Conservation (phyloP, 306 rosid species). For the Sesbania bispinosa region DNA sequence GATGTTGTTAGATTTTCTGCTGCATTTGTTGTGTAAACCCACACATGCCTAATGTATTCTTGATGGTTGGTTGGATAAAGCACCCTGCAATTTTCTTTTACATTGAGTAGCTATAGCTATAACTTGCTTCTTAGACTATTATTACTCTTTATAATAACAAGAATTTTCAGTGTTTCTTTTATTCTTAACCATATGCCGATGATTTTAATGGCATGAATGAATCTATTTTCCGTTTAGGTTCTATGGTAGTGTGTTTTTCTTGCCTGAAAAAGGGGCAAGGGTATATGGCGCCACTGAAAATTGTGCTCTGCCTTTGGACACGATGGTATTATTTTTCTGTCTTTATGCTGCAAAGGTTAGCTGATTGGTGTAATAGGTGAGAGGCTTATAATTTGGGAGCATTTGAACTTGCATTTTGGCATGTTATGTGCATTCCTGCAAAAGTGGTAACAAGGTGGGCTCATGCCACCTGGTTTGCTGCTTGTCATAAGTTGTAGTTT, state of each 20-base stretch:
- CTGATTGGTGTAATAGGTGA: conserved; percentile 35
- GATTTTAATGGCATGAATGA: conserved; percentile 11
- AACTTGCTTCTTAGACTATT: conserved; percentile 43
- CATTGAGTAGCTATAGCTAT: conserved; percentile 35
- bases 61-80: conserved; percentile 61
- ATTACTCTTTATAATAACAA: conserved; percentile 49
- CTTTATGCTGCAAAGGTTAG: conserved; percentile 41
- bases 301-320: conserved; percentile 39
- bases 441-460: conserved; percentile 49
- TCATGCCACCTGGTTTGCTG: conserved; percentile 52
- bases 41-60: conserved; percentile 74
- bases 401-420: conserved; percentile 44
- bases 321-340: conserved; percentile 39
- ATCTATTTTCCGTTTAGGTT: neutral
- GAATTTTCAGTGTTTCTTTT: conserved; percentile 36
- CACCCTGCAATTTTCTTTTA: conserved; percentile 51
- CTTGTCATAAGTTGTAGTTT: conserved; percentile 44
- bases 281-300: conserved; percentile 24
- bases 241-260: neutral
- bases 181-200: conserved; percentile 9
- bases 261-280: conserved; percentile 30
- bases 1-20: conserved; percentile 57
- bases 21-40: conserved; percentile 72
- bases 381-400: conserved; percentile 34
- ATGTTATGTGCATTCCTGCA: conserved; percentile 40